Base-by-base conservation (phyloP, 805 yeast genomes). In the Tetrapisispora iriomotensis region DNA sequence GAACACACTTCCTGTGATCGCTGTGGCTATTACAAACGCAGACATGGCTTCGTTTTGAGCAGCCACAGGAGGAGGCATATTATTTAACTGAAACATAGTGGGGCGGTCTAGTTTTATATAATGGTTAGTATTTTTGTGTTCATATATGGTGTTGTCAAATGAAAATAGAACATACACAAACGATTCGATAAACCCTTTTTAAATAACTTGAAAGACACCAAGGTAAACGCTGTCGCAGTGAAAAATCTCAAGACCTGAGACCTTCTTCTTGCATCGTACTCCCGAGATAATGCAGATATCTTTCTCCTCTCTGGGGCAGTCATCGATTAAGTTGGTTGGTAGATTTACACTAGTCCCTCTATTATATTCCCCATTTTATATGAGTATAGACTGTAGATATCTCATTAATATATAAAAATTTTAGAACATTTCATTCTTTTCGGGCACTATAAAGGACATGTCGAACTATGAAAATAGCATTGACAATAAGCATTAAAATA, bases 21-120 rank as follows among this genome's bases (percentile, higher is more conserved):
- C 58, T 0, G 94, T 74, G 1, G 95, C 94, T 26, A 83, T 79
- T 0, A 80, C 76, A 2, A 87, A 85, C 0, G 95, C 95, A 26
- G 78, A 75, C 27, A 86, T 75, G 1, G 95, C 95, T 58, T 87
- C 96, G 39, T 75, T 72, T 44, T 82, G 77, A 55, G 82, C 77
- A 21, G 83, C 81, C 51, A 81, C 83, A 14, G 77, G 70, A 5
- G 95, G 95, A 2, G 94, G 94, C 41, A 75, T 72, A 50, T 87
- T 90, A 58, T 87, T 87, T 13, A 88, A 85, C 50, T 84, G 87
- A 60, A 82, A 87, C 52, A 77, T 69, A 30, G 71, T 72, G 6
- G 96, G 96, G 5, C 76, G 61, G 50, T 77, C 72, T 63, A 15
- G 22, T 8, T 23, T 18, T 18, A 29, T 18, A 17, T 21, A 7